Percentiles rank a stretch among this genome's conserved stretches.
These are phyloP conservation scores for Anaeromyces robustus DNA, from an alignment of 192 early-diverging fungal species.

Conservation along the genomic window DNA sequence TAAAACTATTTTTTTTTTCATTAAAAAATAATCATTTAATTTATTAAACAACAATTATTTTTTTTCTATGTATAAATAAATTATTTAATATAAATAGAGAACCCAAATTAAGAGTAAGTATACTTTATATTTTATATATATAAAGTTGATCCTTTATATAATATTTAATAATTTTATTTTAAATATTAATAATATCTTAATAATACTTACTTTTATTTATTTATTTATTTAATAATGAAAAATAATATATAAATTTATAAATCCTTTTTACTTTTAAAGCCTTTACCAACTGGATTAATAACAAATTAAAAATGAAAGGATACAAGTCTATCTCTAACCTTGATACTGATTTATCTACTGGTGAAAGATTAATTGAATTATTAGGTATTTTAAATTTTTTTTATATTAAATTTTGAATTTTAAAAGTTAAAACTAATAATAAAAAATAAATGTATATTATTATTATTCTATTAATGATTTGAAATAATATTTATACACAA, in stretches of 20 bases:
- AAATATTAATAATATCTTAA: too few species aligned
- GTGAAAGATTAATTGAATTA: slow-evolving; percentile 52
- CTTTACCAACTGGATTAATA: slow-evolving; percentile 60
- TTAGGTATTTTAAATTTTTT: slow-evolving; percentile 16
- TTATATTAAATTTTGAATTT: too few species aligned
- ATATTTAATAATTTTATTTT: too few species aligned
- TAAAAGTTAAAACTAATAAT: not conserved
- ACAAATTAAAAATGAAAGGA: slow-evolving; percentile 35
- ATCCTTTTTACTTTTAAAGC: slow-evolving; percentile 20
- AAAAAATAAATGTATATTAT: not conserved
- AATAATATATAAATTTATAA: too few species aligned
- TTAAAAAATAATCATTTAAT: too few species aligned
- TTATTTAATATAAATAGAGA: not conserved
- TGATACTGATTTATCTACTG: slow-evolving; percentile 43
- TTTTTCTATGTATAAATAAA: too few species aligned
- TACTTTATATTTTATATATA: too few species aligned
- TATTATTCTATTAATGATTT: slow-evolving; percentile 2
- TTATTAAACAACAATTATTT: too few species aligned
- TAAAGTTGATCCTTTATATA: too few species aligned
- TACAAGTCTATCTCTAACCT: slow-evolving; percentile 19
- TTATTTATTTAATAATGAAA: too few species aligned
- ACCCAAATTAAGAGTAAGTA: not conserved
- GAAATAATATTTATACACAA: slow-evolving; percentile 3
- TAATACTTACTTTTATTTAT: too few species aligned
- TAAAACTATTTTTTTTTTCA: too few species aligned